Percentiles rank a stretch among this genome's conserved stretches.
Conservation (phyloP, 139 green algal genomes). For the Chlamydomonas schloesseri region DNA sequence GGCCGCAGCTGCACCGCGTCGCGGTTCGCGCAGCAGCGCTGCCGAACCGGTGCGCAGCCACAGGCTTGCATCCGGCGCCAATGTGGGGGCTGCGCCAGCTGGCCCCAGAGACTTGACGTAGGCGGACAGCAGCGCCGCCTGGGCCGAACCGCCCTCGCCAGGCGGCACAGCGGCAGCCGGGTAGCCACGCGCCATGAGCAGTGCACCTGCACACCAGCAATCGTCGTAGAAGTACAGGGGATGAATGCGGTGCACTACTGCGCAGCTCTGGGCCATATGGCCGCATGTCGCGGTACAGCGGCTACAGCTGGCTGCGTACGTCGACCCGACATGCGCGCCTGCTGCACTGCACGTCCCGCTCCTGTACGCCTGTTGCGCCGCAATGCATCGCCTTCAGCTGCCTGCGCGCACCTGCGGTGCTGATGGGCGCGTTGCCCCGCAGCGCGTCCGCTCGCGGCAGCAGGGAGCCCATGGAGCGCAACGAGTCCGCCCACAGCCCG, state of each 20-base stretch:
- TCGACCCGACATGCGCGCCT: too few species aligned
- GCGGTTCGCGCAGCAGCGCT: background rate
- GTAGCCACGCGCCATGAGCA: constrained; percentile 22
- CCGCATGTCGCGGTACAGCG: too few species aligned
- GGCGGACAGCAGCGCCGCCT: background rate
- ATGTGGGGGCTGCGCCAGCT: background rate
- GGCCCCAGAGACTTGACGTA: constrained; percentile 27
- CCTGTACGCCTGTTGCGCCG: too few species aligned
- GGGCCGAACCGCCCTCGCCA: background rate
- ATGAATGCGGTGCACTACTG: too few species aligned
- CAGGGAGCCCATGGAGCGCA: constrained; percentile 15
- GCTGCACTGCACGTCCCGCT: too few species aligned
- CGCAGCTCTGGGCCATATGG: too few species aligned
- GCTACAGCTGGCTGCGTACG: too few species aligned
- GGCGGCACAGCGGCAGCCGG: background rate
- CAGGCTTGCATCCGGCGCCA: constrained; percentile 6
- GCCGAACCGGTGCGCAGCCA: background rate
- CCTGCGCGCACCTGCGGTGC: constrained; percentile 32
- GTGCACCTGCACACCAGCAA: constrained; percentile 18
- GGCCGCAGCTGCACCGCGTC: background rate
- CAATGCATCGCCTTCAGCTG: background rate
- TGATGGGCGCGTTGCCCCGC: constrained; percentile 14
- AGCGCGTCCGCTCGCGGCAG: constrained; percentile 14
- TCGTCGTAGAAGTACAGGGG: too few species aligned
- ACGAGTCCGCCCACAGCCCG: constrained; percentile 23